Percentiles rank a stretch among this genome's conserved stretches.
Conservation (phyloP, 352 stramenopile genomes). For the Globisporangium uncinulatum region DNA sequence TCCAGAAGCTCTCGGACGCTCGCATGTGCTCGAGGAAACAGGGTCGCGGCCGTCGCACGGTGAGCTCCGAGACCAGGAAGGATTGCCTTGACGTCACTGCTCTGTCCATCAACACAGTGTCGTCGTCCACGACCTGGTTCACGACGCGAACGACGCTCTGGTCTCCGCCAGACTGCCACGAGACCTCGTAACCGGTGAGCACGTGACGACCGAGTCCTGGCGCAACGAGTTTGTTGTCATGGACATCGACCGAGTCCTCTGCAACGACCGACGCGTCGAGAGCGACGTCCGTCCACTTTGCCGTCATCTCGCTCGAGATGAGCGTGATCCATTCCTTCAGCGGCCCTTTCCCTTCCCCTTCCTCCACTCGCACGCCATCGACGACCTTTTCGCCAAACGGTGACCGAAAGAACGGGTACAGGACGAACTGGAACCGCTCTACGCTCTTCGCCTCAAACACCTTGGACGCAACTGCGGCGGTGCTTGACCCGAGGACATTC, state of each 20-base stretch:
- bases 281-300: constrained; percentile 38
- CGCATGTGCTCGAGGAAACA: constrained; percentile 52
- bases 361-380: constrained; percentile 48
- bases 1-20: constrained; percentile 53
- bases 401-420: constrained; percentile 64
- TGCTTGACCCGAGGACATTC: constrained; percentile 32
- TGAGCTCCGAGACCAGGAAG: constrained; percentile 34
- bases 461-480: constrained; percentile 25
- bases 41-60: constrained; percentile 29
- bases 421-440: constrained; percentile 16
- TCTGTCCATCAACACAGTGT: constrained; percentile 46
- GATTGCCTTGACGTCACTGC: constrained; percentile 21
- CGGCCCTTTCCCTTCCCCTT: constrained; percentile 69
- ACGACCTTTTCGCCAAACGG: constrained; percentile 69
- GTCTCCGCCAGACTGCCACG: constrained; percentile 22
- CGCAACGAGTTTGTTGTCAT: constrained; percentile 45
- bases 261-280: constrained; percentile 13
- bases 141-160: constrained; percentile 31
- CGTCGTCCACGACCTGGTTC: constrained; percentile 36
- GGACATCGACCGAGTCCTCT: constrained; percentile 26
- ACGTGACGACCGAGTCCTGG: constrained; percentile 15
- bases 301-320: constrained; percentile 26
- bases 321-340: constrained; percentile 73
- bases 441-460: constrained; percentile 13
- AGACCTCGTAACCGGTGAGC: constrained; percentile 29